Evolutionary conservation across 2,329 filamentous ascomycete genomes (phyloP).

Genomic region (Colletotrichum sp.): DNA sequence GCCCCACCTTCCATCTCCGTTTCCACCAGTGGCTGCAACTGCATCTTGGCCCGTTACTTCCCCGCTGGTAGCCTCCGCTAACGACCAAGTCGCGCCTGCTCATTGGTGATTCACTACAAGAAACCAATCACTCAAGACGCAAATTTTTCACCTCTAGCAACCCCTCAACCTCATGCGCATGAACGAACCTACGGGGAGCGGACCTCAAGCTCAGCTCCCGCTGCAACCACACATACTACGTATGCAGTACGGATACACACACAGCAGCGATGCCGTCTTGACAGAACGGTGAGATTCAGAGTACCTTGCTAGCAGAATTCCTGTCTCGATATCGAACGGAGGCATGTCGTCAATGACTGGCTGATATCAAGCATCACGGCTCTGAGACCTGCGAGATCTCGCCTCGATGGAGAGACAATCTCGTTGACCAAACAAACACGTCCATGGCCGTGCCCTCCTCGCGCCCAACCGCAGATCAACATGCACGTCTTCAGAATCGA

Average conservation of each 20-base stretch:
- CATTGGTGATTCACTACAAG: constrained; percentile 14
- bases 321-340: background rate
- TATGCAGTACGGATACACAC: background rate
- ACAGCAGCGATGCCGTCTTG: background rate
- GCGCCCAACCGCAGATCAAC: background rate
- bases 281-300: background rate
- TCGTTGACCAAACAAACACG: background rate
- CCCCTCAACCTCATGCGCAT: background rate
- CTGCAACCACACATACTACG: background rate
- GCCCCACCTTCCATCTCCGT: background rate
- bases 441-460: background rate
- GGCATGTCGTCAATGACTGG: background rate
- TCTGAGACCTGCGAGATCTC: background rate
- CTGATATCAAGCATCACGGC: background rate
- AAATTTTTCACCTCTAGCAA: constrained; percentile 13
- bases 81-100: background rate
- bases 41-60: background rate
- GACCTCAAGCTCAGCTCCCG: background rate
- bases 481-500: background rate
- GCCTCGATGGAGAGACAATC: background rate
- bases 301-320: background rate
- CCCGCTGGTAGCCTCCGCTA: constrained; percentile 4
- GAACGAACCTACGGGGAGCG: background rate
- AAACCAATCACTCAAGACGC: background rate
- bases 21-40: background rate